Conservation (phyloP, 2,329 filamentous ascomycete genomes). For the Colletotrichum brevisporum region DNA sequence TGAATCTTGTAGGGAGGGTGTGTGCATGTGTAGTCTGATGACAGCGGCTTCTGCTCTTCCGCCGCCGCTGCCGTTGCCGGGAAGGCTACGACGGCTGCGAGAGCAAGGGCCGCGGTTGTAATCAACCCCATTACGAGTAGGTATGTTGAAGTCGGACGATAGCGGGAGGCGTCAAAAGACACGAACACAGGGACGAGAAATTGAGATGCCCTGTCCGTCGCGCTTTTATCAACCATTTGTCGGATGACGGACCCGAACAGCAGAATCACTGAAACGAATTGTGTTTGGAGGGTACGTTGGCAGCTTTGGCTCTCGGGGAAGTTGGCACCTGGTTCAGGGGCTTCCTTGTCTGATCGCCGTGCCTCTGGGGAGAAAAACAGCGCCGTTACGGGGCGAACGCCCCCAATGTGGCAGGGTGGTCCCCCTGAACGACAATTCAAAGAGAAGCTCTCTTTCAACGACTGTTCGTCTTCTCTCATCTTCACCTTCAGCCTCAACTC, state of each 20-base stretch:
- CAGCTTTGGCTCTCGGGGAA: background rate
- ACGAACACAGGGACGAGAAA: background rate
- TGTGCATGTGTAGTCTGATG: conserved; percentile 43
- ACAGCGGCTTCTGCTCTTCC: conserved; percentile 19
- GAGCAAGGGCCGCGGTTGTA: background rate
- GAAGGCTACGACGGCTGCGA: background rate
- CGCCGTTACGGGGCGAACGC: conserved; percentile 5
- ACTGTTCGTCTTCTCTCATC: background rate
- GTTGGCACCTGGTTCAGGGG: conserved; percentile 14
- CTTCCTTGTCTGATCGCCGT: conserved; percentile 34
- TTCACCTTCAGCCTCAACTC: too few species aligned
- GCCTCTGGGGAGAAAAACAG: background rate
- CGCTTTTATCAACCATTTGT: conserved; percentile 9
- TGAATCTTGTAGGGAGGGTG: conserved; percentile 57
- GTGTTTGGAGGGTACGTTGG: conserved; percentile 15
- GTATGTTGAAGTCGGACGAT: background rate
- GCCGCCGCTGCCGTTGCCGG: background rate
- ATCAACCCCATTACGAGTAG: background rate
- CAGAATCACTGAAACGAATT: conserved; percentile 24
- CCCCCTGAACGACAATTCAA: background rate
- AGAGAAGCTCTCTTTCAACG: conserved; percentile 16
- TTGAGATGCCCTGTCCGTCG: background rate
- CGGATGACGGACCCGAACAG: background rate
- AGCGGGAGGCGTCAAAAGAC: background rate
- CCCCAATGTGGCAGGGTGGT: conserved; percentile 4